Evolutionary conservation across 176 grass and related monocot species (phyloP).

Genomic region (Ensete glaucum): DNA sequence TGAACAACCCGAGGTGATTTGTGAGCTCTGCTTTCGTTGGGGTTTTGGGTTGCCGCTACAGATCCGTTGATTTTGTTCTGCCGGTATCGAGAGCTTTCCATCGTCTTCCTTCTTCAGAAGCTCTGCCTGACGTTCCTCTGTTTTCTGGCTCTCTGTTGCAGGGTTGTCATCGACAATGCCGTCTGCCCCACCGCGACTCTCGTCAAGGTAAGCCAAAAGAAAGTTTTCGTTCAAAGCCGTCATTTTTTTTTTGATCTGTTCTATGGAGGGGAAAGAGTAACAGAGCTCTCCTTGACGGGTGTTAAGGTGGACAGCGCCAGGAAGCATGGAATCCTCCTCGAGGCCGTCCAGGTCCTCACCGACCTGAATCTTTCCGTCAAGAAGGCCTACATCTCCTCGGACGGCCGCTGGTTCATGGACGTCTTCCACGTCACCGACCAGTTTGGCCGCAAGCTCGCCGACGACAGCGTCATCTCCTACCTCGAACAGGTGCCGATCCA

Average conservation of each 20-base stretch:
- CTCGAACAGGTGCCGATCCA: constrained; percentile 53
- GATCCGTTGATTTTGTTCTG: neutral
- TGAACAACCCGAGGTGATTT: constrained; percentile 61
- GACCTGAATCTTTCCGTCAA: constrained; percentile 82
- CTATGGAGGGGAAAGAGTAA: neutral
- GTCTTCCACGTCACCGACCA: constrained; percentile 97
- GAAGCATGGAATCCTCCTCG: constrained; percentile 64
- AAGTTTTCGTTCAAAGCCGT: neutral
- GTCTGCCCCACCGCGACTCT: constrained; percentile 71
- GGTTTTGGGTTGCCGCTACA: neutral
- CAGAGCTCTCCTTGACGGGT: neutral
- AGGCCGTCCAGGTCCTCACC: constrained; percentile 83
- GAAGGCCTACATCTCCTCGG: constrained; percentile 92
- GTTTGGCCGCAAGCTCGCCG: constrained; percentile 71
- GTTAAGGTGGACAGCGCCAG: constrained; percentile 58
- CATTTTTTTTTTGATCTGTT: no score
- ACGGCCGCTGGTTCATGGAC: constrained; percentile 98
- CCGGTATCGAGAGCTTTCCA: no score
- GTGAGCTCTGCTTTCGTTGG: neutral
- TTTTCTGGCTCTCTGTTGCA: constrained; percentile 2
- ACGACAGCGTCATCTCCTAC: constrained; percentile 73
- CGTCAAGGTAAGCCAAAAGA: constrained; percentile 32
- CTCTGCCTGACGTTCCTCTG: neutral
- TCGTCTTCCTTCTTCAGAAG: no score
- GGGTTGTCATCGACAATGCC: constrained; percentile 85